These are phyloP conservation scores for Crithidia sp. DNA, from an alignment of 208 protist genomes.

Conservation along the genomic window DNA sequence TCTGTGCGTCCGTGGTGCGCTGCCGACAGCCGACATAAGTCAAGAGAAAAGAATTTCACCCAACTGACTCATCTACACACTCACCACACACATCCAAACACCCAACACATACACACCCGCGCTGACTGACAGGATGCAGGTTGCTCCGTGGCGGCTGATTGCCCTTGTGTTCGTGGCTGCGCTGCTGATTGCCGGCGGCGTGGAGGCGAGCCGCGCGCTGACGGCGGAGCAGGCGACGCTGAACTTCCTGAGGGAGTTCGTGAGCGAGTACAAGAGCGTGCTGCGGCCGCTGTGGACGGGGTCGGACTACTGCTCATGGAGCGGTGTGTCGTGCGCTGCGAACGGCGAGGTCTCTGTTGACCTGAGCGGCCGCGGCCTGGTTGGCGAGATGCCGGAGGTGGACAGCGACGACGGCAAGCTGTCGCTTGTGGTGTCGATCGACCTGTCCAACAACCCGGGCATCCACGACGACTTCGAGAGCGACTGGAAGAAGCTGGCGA, in stretches of 20 bases:
- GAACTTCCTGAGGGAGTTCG: slow-evolving; percentile 29
- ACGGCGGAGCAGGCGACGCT: slow-evolving; percentile 22
- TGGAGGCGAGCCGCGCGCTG: not conserved
- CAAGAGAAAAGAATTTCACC: not conserved
- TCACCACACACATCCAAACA: not conserved
- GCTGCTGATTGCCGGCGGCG: slow-evolving; percentile 17
- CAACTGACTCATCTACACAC: not conserved
- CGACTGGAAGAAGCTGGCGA: slow-evolving; percentile 16
- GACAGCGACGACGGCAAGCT: not conserved
- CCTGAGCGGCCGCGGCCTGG: slow-evolving; percentile 19
- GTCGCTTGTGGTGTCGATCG: slow-evolving; percentile 23
- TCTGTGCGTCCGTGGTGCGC: not conserved
- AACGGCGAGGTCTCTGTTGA: slow-evolving; percentile 28
- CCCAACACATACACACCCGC: not conserved
- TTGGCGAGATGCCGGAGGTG: slow-evolving; percentile 20
- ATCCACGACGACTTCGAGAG: slow-evolving; percentile 18
- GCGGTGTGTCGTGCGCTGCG: slow-evolving; percentile 27
- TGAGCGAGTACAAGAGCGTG: slow-evolving; percentile 10
- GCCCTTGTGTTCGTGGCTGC: slow-evolving; percentile 5
- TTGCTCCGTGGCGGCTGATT: slow-evolving; percentile 1
- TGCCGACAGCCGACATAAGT: not conserved
- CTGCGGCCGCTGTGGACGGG: slow-evolving; percentile 27
- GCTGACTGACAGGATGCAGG: slow-evolving; percentile 2
- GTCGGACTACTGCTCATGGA: slow-evolving; percentile 31
- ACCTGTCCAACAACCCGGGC: slow-evolving; percentile 30